Evolutionary conservation across 805 yeast species (phyloP).

Genomic region (Schwanniomyces pseudopolymorphus): DNA sequence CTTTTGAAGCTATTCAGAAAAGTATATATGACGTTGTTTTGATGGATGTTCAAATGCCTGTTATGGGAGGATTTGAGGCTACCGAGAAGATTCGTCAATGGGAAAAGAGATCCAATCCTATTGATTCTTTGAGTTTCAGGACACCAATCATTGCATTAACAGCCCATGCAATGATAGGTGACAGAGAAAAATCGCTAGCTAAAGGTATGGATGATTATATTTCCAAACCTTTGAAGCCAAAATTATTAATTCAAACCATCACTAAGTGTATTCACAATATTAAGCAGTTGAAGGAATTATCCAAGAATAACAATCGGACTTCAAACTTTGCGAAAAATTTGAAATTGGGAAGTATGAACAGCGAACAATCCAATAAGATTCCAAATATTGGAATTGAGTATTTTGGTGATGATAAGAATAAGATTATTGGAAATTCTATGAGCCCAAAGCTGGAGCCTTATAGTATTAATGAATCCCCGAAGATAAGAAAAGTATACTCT

Average conservation of each 20-base stretch:
- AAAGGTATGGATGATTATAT: slow-evolving; percentile 93
- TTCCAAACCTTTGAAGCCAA: slow-evolving; percentile 84
- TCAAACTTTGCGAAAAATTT: slow-evolving; percentile 47
- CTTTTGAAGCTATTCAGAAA: slow-evolving; percentile 69
- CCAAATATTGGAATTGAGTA: slow-evolving; percentile 10
- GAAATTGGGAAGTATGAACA: slow-evolving; percentile 32
- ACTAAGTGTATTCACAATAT: slow-evolving; percentile 77
- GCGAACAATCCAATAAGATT: slow-evolving; percentile 13
- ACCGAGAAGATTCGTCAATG: slow-evolving; percentile 83
- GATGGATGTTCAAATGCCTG: slow-evolving; percentile 96
- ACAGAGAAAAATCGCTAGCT: slow-evolving; percentile 79
- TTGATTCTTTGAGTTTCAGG: slow-evolving; percentile 65
- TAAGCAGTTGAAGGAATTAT: slow-evolving; percentile 58
- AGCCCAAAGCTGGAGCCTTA: slow-evolving; percentile 13
- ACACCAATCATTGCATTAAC: slow-evolving; percentile 89
- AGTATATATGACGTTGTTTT: slow-evolving; percentile 75
- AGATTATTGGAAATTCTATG: slow-evolving; percentile 6
- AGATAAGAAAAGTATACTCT: slow-evolving; percentile 26
- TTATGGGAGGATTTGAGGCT: slow-evolving; percentile 94
- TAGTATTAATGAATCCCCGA: slow-evolving; percentile 18
- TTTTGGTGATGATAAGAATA: slow-evolving; percentile 14
- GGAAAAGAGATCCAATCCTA: slow-evolving; percentile 78
- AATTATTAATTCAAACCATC: slow-evolving; percentile 78
- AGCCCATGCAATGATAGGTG: slow-evolving; percentile 94
- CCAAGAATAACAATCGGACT: slow-evolving; percentile 45